Evolutionary conservation across 1,284 basidiomycete species (phyloP), one percentile per base, ranked within the genome.

Genomic region (Pseudomicrostroma phylloplanum): DNA sequence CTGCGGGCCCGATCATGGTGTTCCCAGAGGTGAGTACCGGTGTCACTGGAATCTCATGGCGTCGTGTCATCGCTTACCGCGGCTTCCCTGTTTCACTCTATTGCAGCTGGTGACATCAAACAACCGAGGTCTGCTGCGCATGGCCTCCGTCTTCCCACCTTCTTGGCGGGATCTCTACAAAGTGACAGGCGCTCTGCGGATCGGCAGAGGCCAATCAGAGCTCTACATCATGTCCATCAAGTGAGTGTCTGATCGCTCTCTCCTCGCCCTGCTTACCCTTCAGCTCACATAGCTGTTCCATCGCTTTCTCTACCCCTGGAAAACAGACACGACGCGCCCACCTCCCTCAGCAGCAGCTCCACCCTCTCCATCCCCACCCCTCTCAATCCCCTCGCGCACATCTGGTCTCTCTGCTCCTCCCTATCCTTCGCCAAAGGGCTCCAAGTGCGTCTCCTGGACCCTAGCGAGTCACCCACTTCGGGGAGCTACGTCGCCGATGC

Each of bases 181-280:
- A 4, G 23, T n/a, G 4, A 57, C 60, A 12, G 60, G 60, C 11
- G 55, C 60, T 2, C 39, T 61, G 21, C 55, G 54, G 19, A 57
- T 61, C 7, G 55, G 55, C 21, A 26, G n/a, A 25, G 60, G 60
- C 15, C 60, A 61, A 40, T 12, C 62, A 19, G 60, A 59, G 17
- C n/a, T 62, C n/a, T 54, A 43, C 55, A 46, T 61, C 56, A 43
- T 58, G 36, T 58, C 41, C 55, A 46, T 61, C 55, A 61, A 56
- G 55, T 36, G 30, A 36, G 30, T 36, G 4, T 3, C 30, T 36
- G 30, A 56, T 13, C 25, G 15, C 30, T 39, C 15, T 17, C 49
- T 36, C 19, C 21, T 51, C 7, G 17, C 21, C 9, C 42, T 17
- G 26, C n/a, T 6, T 17, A 26, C 17, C 40, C 42, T n/a, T 56